Conservation (phyloP, 139 green algal genomes). For the Chlamydomonas urium region DNA sequence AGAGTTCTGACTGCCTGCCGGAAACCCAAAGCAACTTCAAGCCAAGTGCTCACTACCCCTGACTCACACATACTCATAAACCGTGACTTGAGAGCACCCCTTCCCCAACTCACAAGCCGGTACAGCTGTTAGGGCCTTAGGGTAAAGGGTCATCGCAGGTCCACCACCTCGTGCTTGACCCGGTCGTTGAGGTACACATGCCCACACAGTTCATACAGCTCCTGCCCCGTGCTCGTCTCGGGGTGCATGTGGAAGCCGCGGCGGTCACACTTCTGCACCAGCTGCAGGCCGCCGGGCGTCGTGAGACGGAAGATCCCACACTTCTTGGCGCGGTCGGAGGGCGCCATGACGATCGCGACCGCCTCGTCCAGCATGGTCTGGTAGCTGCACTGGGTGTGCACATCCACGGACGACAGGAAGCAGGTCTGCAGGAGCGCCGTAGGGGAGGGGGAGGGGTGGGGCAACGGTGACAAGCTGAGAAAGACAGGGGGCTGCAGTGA, state of each 20-base stretch:
- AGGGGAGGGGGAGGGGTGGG: not conserved
- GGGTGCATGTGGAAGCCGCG: constrained; percentile 90
- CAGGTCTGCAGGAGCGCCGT: constrained; percentile 54
- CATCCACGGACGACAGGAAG: constrained; percentile 93
- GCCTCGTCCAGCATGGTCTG: constrained; percentile 93
- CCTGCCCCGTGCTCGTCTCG: constrained; percentile 64
- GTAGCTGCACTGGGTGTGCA: constrained; percentile 91
- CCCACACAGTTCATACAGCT: constrained; percentile 87
- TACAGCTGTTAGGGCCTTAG: too few species aligned
- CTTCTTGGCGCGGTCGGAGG: constrained; percentile 41
- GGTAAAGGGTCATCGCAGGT: too few species aligned
- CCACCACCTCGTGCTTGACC: constrained; percentile 74
- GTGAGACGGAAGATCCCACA: constrained; percentile 90
- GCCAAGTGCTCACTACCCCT: too few species aligned
- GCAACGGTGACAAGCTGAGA: too few species aligned
- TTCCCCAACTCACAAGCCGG: too few species aligned
- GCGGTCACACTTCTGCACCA: constrained; percentile 79
- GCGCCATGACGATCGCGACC: constrained; percentile 95
- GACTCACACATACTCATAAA: too few species aligned
- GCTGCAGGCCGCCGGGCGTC: constrained; percentile 78
- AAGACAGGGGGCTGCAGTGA: too few species aligned
- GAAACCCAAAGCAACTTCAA: too few species aligned
- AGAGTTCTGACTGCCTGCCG: too few species aligned
- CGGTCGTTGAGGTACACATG: constrained; percentile 89
- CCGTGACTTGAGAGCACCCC: too few species aligned